Conservation (phyloP, 31 red algal genomes). For the Porphyra umbilicalis region DNA sequence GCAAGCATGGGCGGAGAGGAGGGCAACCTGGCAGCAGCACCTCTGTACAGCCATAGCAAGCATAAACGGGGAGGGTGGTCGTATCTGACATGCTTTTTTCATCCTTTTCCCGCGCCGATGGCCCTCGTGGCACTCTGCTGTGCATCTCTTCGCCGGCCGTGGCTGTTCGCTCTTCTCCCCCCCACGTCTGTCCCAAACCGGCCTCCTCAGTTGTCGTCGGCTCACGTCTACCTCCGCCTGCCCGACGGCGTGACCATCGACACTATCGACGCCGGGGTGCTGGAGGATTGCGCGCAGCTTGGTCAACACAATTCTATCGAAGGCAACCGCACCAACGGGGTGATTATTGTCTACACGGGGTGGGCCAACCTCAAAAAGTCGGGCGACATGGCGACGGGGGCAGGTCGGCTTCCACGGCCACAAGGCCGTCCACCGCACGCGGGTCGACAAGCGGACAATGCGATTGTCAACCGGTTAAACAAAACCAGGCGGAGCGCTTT, state of each 20-base stretch:
- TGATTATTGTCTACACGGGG: slow-evolving; percentile 72
- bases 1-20: too few species aligned
- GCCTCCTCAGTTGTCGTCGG: slow-evolving; percentile 52
- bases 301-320: slow-evolving; percentile 95
- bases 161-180: too few species aligned
- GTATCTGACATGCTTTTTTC: too few species aligned
- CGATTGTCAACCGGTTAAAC: slow-evolving; percentile 81
- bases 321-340: slow-evolving; percentile 72
- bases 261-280: slow-evolving; percentile 50
- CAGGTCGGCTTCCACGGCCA: slow-evolving; percentile 81
- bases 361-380: slow-evolving; percentile 88
- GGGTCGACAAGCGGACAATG: slow-evolving; percentile 80
- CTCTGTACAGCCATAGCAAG: too few species aligned
- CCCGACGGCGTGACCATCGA: slow-evolving; percentile 62
- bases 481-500: slow-evolving; percentile 52
- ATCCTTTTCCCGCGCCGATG: too few species aligned
- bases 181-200: too few species aligned
- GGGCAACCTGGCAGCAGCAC: too few species aligned
- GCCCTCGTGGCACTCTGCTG: too few species aligned
- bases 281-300: slow-evolving; percentile 77
- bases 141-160: too few species aligned
- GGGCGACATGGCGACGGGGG: slow-evolving; percentile 85
- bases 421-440: slow-evolving; percentile 36
- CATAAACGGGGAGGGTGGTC: too few species aligned
- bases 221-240: slow-evolving; percentile 86